Evolutionary conservation across 2,329 filamentous ascomycete genomes (phyloP), one percentile per base, ranked within the genome.

Genomic region (Ophiostoma novo-ulmi): DNA sequence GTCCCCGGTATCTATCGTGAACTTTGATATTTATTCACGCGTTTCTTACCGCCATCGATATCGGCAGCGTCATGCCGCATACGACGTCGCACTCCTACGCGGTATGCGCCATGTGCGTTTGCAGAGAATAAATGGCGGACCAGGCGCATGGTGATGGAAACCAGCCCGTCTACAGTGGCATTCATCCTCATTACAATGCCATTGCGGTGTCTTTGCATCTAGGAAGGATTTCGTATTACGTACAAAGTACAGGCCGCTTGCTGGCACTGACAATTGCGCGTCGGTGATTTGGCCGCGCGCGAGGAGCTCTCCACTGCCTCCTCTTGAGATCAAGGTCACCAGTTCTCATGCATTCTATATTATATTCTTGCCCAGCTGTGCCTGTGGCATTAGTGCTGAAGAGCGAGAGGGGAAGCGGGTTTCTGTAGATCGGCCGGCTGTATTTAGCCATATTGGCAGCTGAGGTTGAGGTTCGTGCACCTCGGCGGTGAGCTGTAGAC

Each of bases 321-420:
- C 22, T 44, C 35, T 55, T n/a, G 35, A 65, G 63, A 65, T 38
- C n/a, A 65, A 39, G 63, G 39, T 65, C 63, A 65, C 20, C 63
- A 65, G 52, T 58, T 58, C 52, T 58, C 26, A 10, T 58, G 52
- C 52, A 22, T 10, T 13, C 10, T 17, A 17, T 58, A 26, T 58
- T 17, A 3, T 7, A 17, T 36, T 8, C 61, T 35, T 39, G 63
- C 36, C 6, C 14, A 38, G 35, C 31, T 22, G 31, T n/a, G 38
- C 35, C 61, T 64, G 35, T 22, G 35, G n/a, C 63, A 65, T 38
- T 39, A 22, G 63, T 36, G 63, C 11, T 65, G 35, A 10, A 31
- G 52, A 63, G 58, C 22, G 52, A 58, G 52, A 58, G 52, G 52
- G 52, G 52, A 58, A 58, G 52, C 52, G 52, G n/a, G 52, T 35